These are phyloP conservation scores for Nemania abortiva DNA, from an alignment of 2,329 filamentous ascomycete species.

Conservation along the genomic window DNA sequence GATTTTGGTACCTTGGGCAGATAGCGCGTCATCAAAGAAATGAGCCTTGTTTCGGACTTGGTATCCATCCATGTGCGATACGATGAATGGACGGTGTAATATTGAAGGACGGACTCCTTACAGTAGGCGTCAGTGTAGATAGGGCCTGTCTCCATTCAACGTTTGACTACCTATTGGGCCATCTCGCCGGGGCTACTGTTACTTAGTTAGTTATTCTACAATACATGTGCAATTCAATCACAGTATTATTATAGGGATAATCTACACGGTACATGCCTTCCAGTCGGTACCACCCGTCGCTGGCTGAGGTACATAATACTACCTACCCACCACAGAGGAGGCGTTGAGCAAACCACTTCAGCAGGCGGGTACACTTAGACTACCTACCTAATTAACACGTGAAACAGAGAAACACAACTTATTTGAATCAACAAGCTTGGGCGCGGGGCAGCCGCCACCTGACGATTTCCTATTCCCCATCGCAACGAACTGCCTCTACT, in stretches of 20 bases:
- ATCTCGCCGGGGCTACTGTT: too few species aligned
- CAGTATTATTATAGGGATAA: not conserved
- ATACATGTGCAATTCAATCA: not conserved
- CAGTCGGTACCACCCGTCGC: slow-evolving; percentile 16
- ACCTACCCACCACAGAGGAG: not conserved
- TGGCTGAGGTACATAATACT: not conserved
- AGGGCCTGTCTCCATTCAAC: not conserved
- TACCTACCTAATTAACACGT: not conserved
- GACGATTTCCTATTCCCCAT: slow-evolving; percentile 25
- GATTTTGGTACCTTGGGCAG: not conserved
- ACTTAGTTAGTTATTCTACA: too few species aligned
- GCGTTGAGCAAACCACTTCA: not conserved
- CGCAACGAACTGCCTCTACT: not conserved
- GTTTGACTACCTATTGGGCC: not conserved
- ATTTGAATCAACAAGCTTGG: slow-evolving; percentile 19
- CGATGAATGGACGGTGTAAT: not conserved
- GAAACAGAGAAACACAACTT: slow-evolving; percentile 10
- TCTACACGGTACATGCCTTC: slow-evolving; percentile 16
- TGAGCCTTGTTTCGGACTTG: slow-evolving; percentile 3
- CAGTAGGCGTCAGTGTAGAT: not conserved
- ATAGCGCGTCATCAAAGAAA: slow-evolving; percentile 17
- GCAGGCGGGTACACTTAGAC: not conserved
- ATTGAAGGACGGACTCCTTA: too few species aligned
- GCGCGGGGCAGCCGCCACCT: slow-evolving; percentile 31
- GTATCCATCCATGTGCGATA: not conserved